Base-by-base conservation (phyloP, 495 filamentous ascomycete genomes). In the Corynascus novoguineensis region DNA sequence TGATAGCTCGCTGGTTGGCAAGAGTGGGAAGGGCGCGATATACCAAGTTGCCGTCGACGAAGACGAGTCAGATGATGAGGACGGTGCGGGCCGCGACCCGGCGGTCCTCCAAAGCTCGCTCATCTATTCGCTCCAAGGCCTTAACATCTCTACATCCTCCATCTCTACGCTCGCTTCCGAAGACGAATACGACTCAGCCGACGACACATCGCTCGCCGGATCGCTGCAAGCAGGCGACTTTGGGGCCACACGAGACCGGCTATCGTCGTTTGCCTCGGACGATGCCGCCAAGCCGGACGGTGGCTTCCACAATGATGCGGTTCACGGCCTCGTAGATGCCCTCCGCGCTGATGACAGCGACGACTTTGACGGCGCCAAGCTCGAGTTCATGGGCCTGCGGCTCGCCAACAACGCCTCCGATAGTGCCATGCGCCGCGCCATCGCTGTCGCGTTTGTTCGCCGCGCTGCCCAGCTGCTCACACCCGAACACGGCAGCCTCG, bases 331-430 rank as follows among this genome's bases (percentile, higher is more conserved):
- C 27, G 81, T 92, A 44, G 90, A 95, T 63, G 85, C 90, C 40
- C 76, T 99, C 35, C 74, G 75, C 38, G 73, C 68, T 3, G 66
- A 64, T 19, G 71, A 68, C 29, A 83, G 83, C 53, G 84, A 86
- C 49, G 82, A 89, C 38, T 83, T 89, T n/a, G 89, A 93, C 65
- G 86, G 87, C 11, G 90, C 93, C 9, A 86, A 88, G 62, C 78
- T 97, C 11, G 93, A 99, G 68, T 85, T 99, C 40, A 93, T 87
- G 73, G 86, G 88, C 62, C 79, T 96, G 34, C 84, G 92, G 6
- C 88, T 99, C 73, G 86, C 83, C 22, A 87, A 86, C 59, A 90
- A 99, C 66, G 95, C 93, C 6, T 88, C 86, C 2, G 92, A 95
- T 60, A 78, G 85, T 63, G 85, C 91, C 68, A 87, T 97, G 58